Evolutionary conservation across 1,139 yeast species (phyloP).

Genomic region (Nakaseomyces nivariensis): DNA sequence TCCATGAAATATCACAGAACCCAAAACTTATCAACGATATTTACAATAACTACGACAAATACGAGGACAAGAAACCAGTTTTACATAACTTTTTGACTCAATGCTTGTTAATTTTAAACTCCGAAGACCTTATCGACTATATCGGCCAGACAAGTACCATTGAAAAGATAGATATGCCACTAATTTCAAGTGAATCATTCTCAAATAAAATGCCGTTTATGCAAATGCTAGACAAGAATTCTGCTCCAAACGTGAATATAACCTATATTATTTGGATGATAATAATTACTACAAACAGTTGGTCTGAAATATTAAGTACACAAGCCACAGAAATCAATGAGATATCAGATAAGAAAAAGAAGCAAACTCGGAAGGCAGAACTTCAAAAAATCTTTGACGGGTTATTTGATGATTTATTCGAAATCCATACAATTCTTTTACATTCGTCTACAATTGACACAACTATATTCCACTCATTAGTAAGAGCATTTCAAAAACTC

Average conservation of each 20-base stretch:
- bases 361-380: conserved; percentile 19
- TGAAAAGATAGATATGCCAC: conserved; percentile 23
- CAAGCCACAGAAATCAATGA: conserved; percentile 33
- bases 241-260: conserved; percentile 53
- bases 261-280: conserved; percentile 56
- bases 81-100: conserved; percentile 48
- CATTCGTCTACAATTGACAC: conserved; percentile 54
- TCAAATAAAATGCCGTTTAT: conserved; percentile 47
- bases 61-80: conserved; percentile 49
- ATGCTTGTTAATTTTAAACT: conserved; percentile 30
- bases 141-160: conserved; percentile 30
- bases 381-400: conserved; percentile 30
- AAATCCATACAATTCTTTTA: conserved; percentile 43
- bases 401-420: conserved; percentile 37
- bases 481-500: conserved; percentile 67
- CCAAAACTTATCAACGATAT: conserved; percentile 42
- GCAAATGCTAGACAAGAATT: conserved; percentile 69
- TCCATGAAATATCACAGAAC: conserved; percentile 50
- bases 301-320: conserved; percentile 62
- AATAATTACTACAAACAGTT: conserved; percentile 41
- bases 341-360: conserved; percentile 28
- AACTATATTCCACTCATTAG: conserved; percentile 52
- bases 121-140: conserved; percentile 31
- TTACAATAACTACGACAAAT: conserved; percentile 53
- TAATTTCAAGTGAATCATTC: conserved; percentile 30